A percentile compares a stretch with the other conserved stretches of the same genome.
phyloP scores from a whole-genome alignment of 257 asterid genomes.

The Solanum clarkiae region DNA sequence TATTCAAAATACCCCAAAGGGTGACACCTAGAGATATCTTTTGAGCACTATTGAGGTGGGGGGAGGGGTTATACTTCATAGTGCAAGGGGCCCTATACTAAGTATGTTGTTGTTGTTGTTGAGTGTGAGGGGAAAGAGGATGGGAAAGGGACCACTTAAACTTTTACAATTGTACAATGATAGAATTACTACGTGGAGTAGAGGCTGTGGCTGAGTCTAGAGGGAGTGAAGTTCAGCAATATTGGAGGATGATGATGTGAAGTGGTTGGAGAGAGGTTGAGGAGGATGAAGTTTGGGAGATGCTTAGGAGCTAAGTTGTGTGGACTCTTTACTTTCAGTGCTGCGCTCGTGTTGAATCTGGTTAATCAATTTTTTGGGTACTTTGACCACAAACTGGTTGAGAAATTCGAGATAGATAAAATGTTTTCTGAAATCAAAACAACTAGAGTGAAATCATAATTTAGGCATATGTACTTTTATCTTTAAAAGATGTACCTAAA shows the following conservation, averaged over 20 bases:
- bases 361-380: too few species aligned
- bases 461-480: too few species aligned
- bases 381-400: too few species aligned
- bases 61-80: background rate
- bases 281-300: background rate
- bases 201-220: background rate
- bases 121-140: background rate
- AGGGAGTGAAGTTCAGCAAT: background rate
- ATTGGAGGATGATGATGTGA: background rate
- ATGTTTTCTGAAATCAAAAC: too few species aligned
- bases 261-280: background rate
- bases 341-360: too few species aligned
- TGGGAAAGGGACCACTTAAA: background rate
- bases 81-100: background rate
- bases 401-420: too few species aligned
- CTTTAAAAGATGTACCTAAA: too few species aligned
- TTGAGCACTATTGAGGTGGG: background rate
- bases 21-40: background rate
- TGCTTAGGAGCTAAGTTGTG: background rate
- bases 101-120: background rate
- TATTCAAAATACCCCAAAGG: background rate
- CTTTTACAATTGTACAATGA: background rate
- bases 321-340: too few species aligned
- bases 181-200: background rate
- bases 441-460: too few species aligned